Evolutionary conservation across 1,139 yeast species (phyloP).

Genomic region (Candida freyschussii): DNA sequence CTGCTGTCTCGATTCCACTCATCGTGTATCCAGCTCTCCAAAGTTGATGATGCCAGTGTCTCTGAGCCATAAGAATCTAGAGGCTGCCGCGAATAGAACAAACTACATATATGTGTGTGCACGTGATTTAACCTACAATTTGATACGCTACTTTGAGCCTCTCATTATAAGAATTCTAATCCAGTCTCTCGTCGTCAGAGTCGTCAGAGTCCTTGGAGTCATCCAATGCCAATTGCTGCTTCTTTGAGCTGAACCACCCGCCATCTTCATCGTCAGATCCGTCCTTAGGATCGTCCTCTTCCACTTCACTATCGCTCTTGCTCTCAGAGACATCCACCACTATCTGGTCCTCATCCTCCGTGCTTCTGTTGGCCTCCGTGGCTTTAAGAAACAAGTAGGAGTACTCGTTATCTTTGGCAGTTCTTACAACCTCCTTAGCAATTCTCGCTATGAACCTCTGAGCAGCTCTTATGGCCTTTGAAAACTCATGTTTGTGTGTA

Average conservation of each 20-base stretch:
- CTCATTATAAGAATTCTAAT: conserved; percentile 1
- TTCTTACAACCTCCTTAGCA: conserved; percentile 65
- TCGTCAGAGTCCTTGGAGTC: conserved; percentile 16
- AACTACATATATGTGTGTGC: no score
- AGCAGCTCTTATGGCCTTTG: conserved; percentile 62
- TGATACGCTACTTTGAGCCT: no score
- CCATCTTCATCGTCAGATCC: conserved; percentile 23
- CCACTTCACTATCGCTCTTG: conserved; percentile 22
- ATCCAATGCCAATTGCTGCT: conserved; percentile 13
- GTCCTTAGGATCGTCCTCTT: conserved; percentile 24
- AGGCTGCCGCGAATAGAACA: no score
- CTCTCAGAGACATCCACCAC: conserved; percentile 26
- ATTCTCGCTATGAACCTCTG: conserved; percentile 71
- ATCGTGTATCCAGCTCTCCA: no score
- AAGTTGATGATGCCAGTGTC: no score
- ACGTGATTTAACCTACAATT: no score
- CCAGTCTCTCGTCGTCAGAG: conserved; percentile 17
- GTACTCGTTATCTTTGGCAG: conserved; percentile 53
- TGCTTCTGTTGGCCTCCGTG: conserved; percentile 21
- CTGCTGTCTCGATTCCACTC: conserved; percentile 5
- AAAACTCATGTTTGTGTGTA: conserved; percentile 57
- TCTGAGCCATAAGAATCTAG: no score
- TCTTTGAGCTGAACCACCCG: conserved; percentile 26
- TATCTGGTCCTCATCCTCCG: conserved; percentile 24
- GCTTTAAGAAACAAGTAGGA: conserved; percentile 40